Evolutionary conservation across 2,329 filamentous ascomycete species (phyloP), one percentile per base, ranked within the genome.

Genomic region (Hymenoscyphus linearis): DNA sequence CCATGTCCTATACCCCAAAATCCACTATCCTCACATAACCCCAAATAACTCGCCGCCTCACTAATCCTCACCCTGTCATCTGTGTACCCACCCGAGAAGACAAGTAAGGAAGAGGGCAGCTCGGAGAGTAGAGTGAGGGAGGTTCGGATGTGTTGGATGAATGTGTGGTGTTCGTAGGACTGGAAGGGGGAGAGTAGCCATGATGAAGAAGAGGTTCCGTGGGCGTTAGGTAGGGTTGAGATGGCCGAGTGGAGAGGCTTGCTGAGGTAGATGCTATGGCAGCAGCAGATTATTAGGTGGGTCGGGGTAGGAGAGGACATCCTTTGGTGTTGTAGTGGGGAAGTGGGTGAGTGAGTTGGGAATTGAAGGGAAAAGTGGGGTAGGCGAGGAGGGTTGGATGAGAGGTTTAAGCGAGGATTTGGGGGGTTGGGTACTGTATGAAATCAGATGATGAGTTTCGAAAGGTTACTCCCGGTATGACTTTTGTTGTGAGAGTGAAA

Each of bases 111-210:
- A 52, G 52, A 53, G 16, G 58, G 47, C 31, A 82, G 79, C 22
- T 76, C 70, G 1, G 75, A 74, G 7, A 91, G 74, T 0, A 77
- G 73, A 35, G 76, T 71, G 5, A 92, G 71, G 0, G 89, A 90
- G 0, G 83, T 82, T 65, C 84, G 81, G 65, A 91, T 84, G 73
- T 96, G 93, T 47, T 82, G 75, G n/a, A 89, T 80, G 71, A 93
- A 96, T 0, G 91, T 96, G 5, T 83, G 82, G 2, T 89, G 90
- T 74, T 96, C 91, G 61, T 88, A 87, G 22, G 76, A 78, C 72
- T 96, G 92, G 70, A 95, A 96, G 35, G 81, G 78, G 58, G 90
- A 87, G 16, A 96, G 86, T 34, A 91, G 79, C 86, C 87, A 90
- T 71, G 89, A 85, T 5, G 76, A 64, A 70, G 88, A 85, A 25